Evolutionary conservation across 768 basidiomycete species (phyloP).

Genomic region (Phanerodontia chrysosporium): DNA sequence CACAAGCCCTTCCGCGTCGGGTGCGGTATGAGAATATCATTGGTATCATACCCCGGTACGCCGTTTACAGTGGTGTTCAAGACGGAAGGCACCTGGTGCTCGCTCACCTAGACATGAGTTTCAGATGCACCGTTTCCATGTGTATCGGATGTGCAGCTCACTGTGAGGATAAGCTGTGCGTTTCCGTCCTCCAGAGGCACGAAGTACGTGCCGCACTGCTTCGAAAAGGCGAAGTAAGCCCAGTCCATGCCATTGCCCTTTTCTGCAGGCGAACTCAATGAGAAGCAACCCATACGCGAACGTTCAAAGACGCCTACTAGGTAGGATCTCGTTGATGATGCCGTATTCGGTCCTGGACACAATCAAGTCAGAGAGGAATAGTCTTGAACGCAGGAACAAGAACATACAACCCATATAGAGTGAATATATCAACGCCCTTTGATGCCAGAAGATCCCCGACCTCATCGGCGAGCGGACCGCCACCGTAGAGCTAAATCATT

Average conservation of each 20-base stretch:
- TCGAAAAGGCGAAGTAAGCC: constrained; percentile 9
- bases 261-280: neutral
- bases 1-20: constrained; percentile 33
- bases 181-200: constrained; percentile 1
- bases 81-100: constrained; percentile 16
- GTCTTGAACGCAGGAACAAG: too few relatives aligned
- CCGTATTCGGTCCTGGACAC: neutral
- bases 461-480: constrained; percentile 12
- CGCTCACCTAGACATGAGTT: neutral
- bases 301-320: neutral
- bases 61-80: constrained; percentile 31
- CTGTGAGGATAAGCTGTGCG: neutral
- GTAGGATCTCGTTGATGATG: neutral
- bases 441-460: constrained; percentile 12
- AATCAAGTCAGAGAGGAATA: neutral
- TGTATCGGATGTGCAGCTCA: neutral
- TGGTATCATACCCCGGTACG: constrained; percentile 31
- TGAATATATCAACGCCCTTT: constrained; percentile 9
- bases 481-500: constrained; percentile 11
- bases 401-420: constrained; percentile 12
- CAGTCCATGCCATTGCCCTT: constrained; percentile 4
- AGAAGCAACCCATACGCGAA: neutral
- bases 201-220: constrained; percentile 7
- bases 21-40: constrained; percentile 38
- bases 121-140: neutral